A percentile compares a stretch with the other conserved stretches of the same genome.
phyloP scores from a whole-genome alignment of 768 basidiomycete genomes.

The Chalciporus pseudorubinellus region DNA sequence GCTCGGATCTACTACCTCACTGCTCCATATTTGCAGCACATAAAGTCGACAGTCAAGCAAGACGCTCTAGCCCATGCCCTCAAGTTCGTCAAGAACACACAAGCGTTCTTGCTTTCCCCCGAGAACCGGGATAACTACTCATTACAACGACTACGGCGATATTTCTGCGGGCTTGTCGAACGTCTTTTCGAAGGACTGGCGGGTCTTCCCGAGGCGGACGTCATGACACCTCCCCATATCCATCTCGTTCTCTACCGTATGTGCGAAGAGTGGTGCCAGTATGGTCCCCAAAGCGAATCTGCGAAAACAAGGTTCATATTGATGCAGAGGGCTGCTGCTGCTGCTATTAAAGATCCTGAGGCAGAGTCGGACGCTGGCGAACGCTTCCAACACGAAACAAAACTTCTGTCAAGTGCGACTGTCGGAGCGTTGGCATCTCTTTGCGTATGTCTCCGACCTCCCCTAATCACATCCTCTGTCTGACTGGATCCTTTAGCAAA shows the following conservation, averaged over 20 bases:
- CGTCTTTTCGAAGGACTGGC: constrained; percentile 78
- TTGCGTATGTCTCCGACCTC: constrained; percentile 57
- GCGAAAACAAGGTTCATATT: constrained; percentile 64
- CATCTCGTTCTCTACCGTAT: constrained; percentile 78
- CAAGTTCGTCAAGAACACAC: constrained; percentile 83
- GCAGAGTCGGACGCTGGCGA: constrained; percentile 52
- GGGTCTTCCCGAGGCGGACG: constrained; percentile 68
- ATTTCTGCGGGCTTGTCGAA: constrained; percentile 89
- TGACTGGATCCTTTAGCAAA: constrained; percentile 51
- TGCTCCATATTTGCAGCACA: constrained; percentile 69
- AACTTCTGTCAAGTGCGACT: constrained; percentile 73
- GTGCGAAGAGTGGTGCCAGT: constrained; percentile 93
- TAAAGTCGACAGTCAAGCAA: constrained; percentile 64
- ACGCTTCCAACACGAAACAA: constrained; percentile 67
- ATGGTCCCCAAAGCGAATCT: constrained; percentile 72
- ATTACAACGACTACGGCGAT: constrained; percentile 78
- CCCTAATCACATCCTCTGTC: neutral
- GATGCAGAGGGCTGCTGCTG: constrained; percentile 67
- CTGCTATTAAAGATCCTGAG: constrained; percentile 53
- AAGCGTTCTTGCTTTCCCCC: constrained; percentile 67
- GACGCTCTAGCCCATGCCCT: constrained; percentile 76
- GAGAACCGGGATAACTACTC: constrained; percentile 75
- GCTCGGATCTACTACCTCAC: constrained; percentile 88
- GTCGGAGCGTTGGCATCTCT: constrained; percentile 86
- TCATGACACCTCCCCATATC: constrained; percentile 72